These are phyloP conservation scores for Zymoseptoria tritici DNA, from an alignment of 2,329 filamentous ascomycete species.

Conservation along the genomic window DNA sequence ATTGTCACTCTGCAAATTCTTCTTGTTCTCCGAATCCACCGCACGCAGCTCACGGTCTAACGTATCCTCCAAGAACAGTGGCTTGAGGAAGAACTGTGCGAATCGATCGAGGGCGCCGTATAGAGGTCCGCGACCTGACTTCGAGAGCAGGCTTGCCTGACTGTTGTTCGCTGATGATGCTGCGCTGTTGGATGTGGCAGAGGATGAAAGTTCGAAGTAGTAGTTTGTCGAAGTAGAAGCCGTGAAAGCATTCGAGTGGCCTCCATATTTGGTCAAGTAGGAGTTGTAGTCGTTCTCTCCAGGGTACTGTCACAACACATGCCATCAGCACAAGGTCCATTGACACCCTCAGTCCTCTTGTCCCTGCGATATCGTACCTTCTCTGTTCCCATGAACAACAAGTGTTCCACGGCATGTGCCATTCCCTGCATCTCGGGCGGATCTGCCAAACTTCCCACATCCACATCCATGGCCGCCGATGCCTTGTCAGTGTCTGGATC, in stretches of 20 bases:
- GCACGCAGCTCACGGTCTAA: slow-evolving; percentile 80
- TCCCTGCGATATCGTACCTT: slow-evolving; percentile 50
- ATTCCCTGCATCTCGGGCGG: slow-evolving; percentile 84
- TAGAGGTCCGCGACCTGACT: slow-evolving; percentile 49
- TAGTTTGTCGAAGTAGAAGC: slow-evolving; percentile 92
- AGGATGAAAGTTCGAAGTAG: slow-evolving; percentile 90
- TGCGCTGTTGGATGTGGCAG: slow-evolving; percentile 52
- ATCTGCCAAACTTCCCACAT: slow-evolving; percentile 93
- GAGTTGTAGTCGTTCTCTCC: slow-evolving; percentile 92
- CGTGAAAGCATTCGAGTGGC: slow-evolving; percentile 91
- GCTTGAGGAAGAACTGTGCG: slow-evolving; percentile 86
- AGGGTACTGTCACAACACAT: slow-evolving; percentile 56
- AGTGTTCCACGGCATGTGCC: slow-evolving; percentile 92
- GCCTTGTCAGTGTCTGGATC: slow-evolving; percentile 95
- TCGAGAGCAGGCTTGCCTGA: slow-evolving; percentile 29
- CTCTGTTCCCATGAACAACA: slow-evolving; percentile 97
- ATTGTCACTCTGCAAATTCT: slow-evolving; percentile 84
- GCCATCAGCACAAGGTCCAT: slow-evolving; percentile 8
- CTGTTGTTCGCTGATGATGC: slow-evolving; percentile 31
- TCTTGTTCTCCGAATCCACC: slow-evolving; percentile 95
- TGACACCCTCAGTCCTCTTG: not conserved
- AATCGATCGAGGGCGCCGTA: slow-evolving; percentile 84
- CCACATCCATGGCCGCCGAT: slow-evolving; percentile 88
- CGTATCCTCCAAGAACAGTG: slow-evolving; percentile 76
- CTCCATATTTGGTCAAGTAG: slow-evolving; percentile 83